A percentile compares a stretch with the other conserved stretches of the same genome.
These are phyloP conservation scores for Trametes meyenii DNA, from an alignment of 768 basidiomycete species.

Conservation along the genomic window DNA sequence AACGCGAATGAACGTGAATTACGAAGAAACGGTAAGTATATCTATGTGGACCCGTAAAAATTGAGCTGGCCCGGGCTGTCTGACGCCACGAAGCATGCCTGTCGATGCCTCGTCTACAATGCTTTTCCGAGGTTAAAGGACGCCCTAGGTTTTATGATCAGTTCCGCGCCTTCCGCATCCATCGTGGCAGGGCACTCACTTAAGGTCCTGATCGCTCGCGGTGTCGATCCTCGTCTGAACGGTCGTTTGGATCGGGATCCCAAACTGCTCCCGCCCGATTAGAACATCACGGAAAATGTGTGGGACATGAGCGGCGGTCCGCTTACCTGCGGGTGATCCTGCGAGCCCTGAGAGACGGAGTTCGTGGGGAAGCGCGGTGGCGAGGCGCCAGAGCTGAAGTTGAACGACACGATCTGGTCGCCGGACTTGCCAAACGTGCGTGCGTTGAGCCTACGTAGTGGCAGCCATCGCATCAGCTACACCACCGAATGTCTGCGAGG, in stretches of 20 bases:
- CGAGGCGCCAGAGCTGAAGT: conserved; percentile 32
- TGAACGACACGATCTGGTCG: conserved; percentile 44
- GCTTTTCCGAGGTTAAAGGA: not conserved
- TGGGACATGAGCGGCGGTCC: not conserved
- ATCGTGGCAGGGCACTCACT: not conserved
- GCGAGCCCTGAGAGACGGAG: not conserved
- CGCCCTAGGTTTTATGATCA: not conserved
- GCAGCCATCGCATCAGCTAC: not conserved
- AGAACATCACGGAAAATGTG: not conserved
- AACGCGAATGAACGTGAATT: not conserved
- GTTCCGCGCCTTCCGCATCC: not conserved
- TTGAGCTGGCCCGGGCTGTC: not conserved
- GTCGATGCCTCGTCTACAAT: not conserved
- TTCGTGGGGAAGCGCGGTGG: conserved; percentile 4
- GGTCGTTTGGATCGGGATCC: conserved; percentile 9
- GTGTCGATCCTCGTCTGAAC: conserved; percentile 4
- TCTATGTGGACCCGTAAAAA: not conserved
- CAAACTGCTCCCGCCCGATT: not conserved
- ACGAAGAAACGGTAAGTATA: not conserved
- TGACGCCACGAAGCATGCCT: not conserved
- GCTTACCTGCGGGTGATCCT: not conserved
- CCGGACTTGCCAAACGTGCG: conserved; percentile 23
- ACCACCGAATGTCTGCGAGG: not conserved
- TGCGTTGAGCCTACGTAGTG: conserved; percentile 43
- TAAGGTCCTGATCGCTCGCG: conserved; percentile 5